Percentiles rank a stretch among this genome's conserved stretches.
Conservation (phyloP, 1,139 yeast genomes). For the Pichiaceae sp. region DNA sequence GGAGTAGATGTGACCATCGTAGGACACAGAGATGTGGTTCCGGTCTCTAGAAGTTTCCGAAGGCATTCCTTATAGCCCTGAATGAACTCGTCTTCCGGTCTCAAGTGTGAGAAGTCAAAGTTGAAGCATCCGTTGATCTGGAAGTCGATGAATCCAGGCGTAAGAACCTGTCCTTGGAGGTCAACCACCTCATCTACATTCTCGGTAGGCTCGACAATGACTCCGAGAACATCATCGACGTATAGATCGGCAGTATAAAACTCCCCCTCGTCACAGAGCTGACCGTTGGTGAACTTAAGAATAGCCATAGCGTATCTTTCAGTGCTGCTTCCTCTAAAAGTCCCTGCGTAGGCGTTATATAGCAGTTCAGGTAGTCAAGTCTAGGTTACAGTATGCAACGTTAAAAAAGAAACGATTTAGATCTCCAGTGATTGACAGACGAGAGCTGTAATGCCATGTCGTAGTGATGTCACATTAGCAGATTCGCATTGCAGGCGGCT, state of each 20-base stretch:
- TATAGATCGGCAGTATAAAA: constrained; percentile 35
- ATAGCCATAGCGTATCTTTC: constrained; percentile 4
- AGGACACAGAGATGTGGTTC: constrained; percentile 55
- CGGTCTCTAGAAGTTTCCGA: constrained; percentile 42
- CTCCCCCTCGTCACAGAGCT: constrained; percentile 43
- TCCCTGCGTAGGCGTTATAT: too few species aligned
- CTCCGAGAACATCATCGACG: constrained; percentile 36
- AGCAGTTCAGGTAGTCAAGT: too few species aligned
- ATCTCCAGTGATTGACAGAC: too few species aligned
- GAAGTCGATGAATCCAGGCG: constrained; percentile 56
- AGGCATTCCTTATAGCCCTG: constrained; percentile 38
- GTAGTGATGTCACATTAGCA: too few species aligned
- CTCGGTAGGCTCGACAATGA: constrained; percentile 25
- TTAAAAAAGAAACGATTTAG: too few species aligned
- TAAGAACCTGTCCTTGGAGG: constrained; percentile 38
- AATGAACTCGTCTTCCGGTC: constrained; percentile 22
- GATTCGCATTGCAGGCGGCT: too few species aligned
- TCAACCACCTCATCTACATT: constrained; percentile 29
- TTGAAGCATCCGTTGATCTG: constrained; percentile 60
- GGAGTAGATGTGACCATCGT: constrained; percentile 52
- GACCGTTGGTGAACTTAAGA: constrained; percentile 37
- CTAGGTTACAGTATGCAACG: too few species aligned
- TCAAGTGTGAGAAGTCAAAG: constrained; percentile 41
- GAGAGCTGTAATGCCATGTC: too few species aligned
- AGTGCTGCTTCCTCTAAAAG: too few species aligned